phyloP scores from a whole-genome alignment of 2,329 filamentous ascomycete species.

The Colletotrichum godetiae region DNA sequence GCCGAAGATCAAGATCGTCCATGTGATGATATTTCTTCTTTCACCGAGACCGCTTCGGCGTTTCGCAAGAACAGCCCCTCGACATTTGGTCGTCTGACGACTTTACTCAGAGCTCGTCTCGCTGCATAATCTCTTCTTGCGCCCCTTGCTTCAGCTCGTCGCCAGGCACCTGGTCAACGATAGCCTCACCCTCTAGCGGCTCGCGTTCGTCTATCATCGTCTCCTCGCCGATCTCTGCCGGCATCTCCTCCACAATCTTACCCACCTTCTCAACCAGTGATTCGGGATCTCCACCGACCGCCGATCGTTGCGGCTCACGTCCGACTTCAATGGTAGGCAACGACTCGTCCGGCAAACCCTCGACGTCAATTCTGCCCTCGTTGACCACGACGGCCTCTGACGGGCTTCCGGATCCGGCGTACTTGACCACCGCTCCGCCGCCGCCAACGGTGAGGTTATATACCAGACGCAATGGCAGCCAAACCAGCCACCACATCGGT shows the following conservation, averaged over 20 bases:
- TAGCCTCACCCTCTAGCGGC: slow-evolving; percentile 38
- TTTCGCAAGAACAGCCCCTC: not conserved
- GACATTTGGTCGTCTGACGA: not conserved
- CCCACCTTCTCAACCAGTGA: slow-evolving; percentile 65
- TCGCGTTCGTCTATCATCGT: not conserved
- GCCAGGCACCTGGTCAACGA: slow-evolving; percentile 4
- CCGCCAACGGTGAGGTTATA: slow-evolving; percentile 69
- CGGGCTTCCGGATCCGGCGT: slow-evolving; percentile 36
- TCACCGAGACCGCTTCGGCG: not conserved
- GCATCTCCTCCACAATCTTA: slow-evolving; percentile 57
- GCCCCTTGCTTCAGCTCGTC: slow-evolving; percentile 41
- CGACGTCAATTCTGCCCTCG: slow-evolving; percentile 43
- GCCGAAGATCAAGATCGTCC: not conserved
- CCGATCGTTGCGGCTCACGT: slow-evolving; percentile 40
- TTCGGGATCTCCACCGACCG: slow-evolving; percentile 45
- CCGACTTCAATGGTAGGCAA: slow-evolving; percentile 63
- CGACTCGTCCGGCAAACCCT: slow-evolving; percentile 52
- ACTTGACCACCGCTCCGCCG: slow-evolving; percentile 61
- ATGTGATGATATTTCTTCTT: slow-evolving; percentile 27
- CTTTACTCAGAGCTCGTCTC: slow-evolving; percentile 26
- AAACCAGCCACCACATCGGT: slow-evolving; percentile 89
- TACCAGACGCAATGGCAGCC: slow-evolving; percentile 79
- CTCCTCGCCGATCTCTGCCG: slow-evolving; percentile 31
- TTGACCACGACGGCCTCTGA: slow-evolving; percentile 42
- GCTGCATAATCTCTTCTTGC: slow-evolving; percentile 30